Base-by-base conservation (phyloP, 148 eudicot species). In the Chenopodium formosanum region DNA sequence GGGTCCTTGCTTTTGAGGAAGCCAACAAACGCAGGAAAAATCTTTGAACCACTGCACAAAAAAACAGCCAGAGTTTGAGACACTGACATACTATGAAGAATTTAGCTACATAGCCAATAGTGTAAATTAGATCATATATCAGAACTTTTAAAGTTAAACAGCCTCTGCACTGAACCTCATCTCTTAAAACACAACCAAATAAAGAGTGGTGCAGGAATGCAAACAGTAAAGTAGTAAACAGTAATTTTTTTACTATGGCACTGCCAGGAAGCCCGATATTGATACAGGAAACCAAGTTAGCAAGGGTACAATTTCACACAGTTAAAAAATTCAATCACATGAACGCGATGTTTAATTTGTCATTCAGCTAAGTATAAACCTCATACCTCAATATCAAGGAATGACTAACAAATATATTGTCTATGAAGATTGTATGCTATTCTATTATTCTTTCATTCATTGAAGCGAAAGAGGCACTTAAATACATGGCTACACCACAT, bases 1-100 rank as follows among this genome's bases (percentile, higher is more conserved):
- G 94, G 88, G 73, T 93, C 97, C 89, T 95, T 91, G 93, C 97
- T 95, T 83, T 93, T 95, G 73, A 95, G 91, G 73, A 92, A 91
- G 72, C 91, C 97, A 85, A 93, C 85, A 84, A 92, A 95, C n/a
- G 91, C 80, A 73, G 99, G 83, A 83, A 95, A 95, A 84, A 95
- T 90, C 90, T 95, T 95, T 44, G 97, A 90, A 62, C 97, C 99
- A 65, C 99, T 95, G 80, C 87, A 91, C 78, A 76, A 85, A 73
- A 73, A 44, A 66, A 60, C 22, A 88, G 75, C 22, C 71, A 48
- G 70, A 60, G 47, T 77, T 48, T 80, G 37, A 73, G 74, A 76
- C n/a, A 77, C 19, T 69, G 47, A 76, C 16, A 77, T 34, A 34
- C 37, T 34, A 34, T 4, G 37, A 34, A 34, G 6, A 34, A 74